These are phyloP conservation scores for Porcisia hertigi DNA, from an alignment of 208 protist species.

Conservation along the genomic window DNA sequence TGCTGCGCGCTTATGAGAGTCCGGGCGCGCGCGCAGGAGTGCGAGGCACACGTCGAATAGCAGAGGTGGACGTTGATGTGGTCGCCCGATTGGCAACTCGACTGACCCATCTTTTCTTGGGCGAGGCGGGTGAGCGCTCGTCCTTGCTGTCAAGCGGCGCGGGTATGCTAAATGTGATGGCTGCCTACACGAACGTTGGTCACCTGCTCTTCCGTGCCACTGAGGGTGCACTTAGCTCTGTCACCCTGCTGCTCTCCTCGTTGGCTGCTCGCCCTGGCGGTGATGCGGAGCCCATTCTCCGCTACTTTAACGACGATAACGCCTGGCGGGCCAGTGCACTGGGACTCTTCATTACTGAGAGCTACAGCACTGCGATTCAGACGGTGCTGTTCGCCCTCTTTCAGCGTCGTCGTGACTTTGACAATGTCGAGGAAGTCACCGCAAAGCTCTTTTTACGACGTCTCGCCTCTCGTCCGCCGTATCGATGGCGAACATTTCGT, in stretches of 20 bases:
- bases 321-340: constrained; percentile 60
- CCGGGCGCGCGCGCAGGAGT: constrained; percentile 32
- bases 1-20: constrained; percentile 50
- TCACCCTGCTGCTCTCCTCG: constrained; percentile 39
- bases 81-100: constrained; percentile 35
- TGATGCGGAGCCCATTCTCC: constrained; percentile 46
- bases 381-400: constrained; percentile 41
- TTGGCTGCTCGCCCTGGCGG: constrained; percentile 32
- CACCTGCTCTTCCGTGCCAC: constrained; percentile 43
- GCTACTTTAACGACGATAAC: constrained; percentile 42
- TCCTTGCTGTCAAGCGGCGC: neutral
- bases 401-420: constrained; percentile 45
- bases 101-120: constrained; percentile 26
- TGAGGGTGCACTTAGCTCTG: constrained; percentile 33
- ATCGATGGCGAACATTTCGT: constrained; percentile 42
- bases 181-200: constrained; percentile 27
- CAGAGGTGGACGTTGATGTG: constrained; percentile 53
- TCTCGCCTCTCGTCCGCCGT: constrained; percentile 51
- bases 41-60: constrained; percentile 27
- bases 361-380: constrained; percentile 51
- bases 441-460: constrained; percentile 45
- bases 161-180: constrained; percentile 19
- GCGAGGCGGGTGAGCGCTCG: constrained; percentile 27
- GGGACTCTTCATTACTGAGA: constrained; percentile 40
- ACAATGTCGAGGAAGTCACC: constrained; percentile 48